Evolutionary conservation across 306 rosid genomes (phyloP).

Genomic region (Myrica gale): DNA sequence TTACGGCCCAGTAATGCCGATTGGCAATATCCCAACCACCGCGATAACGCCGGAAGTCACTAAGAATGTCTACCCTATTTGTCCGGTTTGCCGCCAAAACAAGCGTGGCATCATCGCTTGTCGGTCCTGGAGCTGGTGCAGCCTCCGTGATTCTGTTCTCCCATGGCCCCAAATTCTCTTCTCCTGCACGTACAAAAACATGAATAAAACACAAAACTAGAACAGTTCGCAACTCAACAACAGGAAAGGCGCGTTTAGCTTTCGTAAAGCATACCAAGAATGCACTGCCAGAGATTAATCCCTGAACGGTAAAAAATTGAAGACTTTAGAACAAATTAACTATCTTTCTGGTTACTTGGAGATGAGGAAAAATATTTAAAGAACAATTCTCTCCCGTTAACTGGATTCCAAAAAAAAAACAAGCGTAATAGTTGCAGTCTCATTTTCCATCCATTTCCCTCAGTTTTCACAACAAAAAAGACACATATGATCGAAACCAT

Average conservation of each 20-base stretch:
- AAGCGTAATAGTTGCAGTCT: slow-evolving; percentile 13
- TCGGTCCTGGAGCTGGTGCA: slow-evolving; percentile 71
- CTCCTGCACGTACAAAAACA: slow-evolving; percentile 39
- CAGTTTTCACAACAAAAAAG: slow-evolving; percentile 18
- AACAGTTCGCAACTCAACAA: slow-evolving; percentile 8
- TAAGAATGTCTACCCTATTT: slow-evolving; percentile 74
- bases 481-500: slow-evolving; percentile 36
- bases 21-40: slow-evolving; percentile 88
- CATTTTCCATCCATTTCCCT: slow-evolving; percentile 14
- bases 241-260: background rate
- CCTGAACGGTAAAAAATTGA: slow-evolving; percentile 2
- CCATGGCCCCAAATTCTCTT: slow-evolving; percentile 77
- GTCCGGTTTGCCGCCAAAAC: slow-evolving; percentile 83
- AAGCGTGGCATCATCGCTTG: slow-evolving; percentile 45
- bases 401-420: background rate
- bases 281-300: slow-evolving; percentile 1
- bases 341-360: slow-evolving; percentile 7
- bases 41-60: slow-evolving; percentile 52
- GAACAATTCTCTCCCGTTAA: slow-evolving; percentile 7
- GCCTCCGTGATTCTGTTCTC: slow-evolving; percentile 44
- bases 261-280: background rate
- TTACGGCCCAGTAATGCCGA: slow-evolving; percentile 95
- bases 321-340: slow-evolving; percentile 2
- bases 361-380: slow-evolving; percentile 6
- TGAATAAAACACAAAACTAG: background rate